Conservation (phyloP, 2,329 filamentous ascomycete genomes). For the Pseudovirgaria hyperparasitica region DNA sequence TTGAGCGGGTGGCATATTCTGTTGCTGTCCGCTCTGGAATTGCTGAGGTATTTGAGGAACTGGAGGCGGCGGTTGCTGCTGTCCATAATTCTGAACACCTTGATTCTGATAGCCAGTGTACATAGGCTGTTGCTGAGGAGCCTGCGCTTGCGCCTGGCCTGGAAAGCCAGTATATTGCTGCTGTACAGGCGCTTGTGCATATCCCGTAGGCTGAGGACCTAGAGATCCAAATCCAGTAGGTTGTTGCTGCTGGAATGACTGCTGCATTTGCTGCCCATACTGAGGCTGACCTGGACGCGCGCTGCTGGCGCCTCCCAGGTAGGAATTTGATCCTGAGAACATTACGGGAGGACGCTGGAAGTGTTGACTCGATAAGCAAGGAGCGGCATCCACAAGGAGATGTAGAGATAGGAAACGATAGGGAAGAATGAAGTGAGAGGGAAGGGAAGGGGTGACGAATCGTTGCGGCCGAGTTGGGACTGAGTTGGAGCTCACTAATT, state of each 20-base stretch:
- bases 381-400: neutral
- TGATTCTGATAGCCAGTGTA: conserved; percentile 37
- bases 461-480: conserved; percentile 12
- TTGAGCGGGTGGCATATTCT: conserved; percentile 32
- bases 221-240: conserved; percentile 37
- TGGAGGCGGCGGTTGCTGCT: conserved; percentile 22
- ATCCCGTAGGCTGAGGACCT: conserved; percentile 40
- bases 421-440: conserved; percentile 7
- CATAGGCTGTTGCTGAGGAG: conserved; percentile 23
- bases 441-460: conserved; percentile 9
- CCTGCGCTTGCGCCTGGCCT: conserved; percentile 21
- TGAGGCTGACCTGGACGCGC: conserved; percentile 50
- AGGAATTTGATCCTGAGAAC: conserved; percentile 86
- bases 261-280: conserved; percentile 36
- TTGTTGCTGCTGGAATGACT: conserved; percentile 42
- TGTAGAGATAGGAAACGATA: conserved; percentile 11
- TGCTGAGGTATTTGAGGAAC: conserved; percentile 13
- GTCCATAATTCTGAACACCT: conserved; percentile 31
- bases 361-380: conserved; percentile 5
- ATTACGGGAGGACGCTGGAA: conserved; percentile 37
- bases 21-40: conserved; percentile 36
- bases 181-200: conserved; percentile 42
- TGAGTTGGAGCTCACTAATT: conserved; percentile 2
- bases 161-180: conserved; percentile 55
- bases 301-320: conserved; percentile 65